Base-by-base conservation (phyloP, 768 basidiomycete genomes). In the Nidula microcarpa region DNA sequence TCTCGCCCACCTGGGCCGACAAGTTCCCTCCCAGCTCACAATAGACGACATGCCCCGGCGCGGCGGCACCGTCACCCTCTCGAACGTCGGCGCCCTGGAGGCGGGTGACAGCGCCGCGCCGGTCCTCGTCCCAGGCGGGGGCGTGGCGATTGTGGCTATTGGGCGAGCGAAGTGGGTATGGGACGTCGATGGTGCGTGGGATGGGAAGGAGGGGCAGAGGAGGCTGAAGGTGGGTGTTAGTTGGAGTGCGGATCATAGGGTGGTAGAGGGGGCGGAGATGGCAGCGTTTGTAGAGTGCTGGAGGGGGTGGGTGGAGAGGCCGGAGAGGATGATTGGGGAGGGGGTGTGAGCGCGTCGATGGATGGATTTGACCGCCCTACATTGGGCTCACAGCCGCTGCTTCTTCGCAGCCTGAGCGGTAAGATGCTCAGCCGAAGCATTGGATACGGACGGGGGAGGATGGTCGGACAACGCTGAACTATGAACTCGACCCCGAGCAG, bases 211-310 rank as follows among this genome's bases (percentile, higher is more conserved):
- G 39, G 67, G 65, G 32, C 65, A 67, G 55, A 58, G 69, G 47
- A 58, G 69, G 55, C 52, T 66, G 60, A 64, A 62, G 60, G 54
- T 55, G 75, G 75, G 50, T 71, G 80, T 92, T 4, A 89, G 87
- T 57, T 94, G 92, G 89, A 84, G 83, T 55, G 92, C 87, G 47
- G 92, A 95, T 59, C 93, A 95, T 68, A 72, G 92, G 13, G 84
- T 95, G 6, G 84, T 94, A 8, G 92, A 95, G 64, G 92, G 92
- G 4, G 92, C 91, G 1, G 92, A 95, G 70, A 65, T 95, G 56
- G 91, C 89, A 50, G 91, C 89, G 57, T 92, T 95, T 65, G 87
- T 92, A 55, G 91, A 94, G 72, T 74, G 77, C 43, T 95, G 92
- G 92, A 81, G 91, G 55, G 73, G 69, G 13, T 91, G 84, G 75